phyloP scores from a whole-genome alignment of 768 basidiomycete genomes.

The Hericium coralloides region DNA sequence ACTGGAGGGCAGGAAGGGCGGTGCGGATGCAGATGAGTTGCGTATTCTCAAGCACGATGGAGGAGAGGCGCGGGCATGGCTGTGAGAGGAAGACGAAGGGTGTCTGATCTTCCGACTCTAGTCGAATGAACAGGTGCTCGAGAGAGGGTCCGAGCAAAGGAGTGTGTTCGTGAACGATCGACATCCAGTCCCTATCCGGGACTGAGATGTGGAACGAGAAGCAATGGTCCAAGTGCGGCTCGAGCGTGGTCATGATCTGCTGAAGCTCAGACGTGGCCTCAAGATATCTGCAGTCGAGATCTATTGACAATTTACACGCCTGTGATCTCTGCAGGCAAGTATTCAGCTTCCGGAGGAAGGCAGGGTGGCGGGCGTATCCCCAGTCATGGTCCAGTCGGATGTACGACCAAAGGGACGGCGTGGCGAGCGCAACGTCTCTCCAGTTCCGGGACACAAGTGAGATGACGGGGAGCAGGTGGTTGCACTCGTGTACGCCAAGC shows the following conservation, averaged over 20 bases:
- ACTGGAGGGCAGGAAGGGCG: slow-evolving; percentile 16
- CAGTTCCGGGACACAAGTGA: slow-evolving; percentile 22
- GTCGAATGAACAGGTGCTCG: slow-evolving; percentile 21
- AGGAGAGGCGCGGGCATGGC: slow-evolving; percentile 18
- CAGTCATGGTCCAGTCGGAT: slow-evolving; percentile 20
- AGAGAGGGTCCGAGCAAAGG: slow-evolving; percentile 18
- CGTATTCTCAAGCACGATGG: slow-evolving; percentile 21
- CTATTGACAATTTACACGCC: slow-evolving; percentile 20
- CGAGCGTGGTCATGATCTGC: slow-evolving; percentile 17
- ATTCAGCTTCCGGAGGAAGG: slow-evolving; percentile 19
- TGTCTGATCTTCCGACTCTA: slow-evolving; percentile 17
- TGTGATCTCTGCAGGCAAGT: slow-evolving; percentile 20
- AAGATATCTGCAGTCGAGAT: slow-evolving; percentile 20
- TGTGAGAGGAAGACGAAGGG: slow-evolving; percentile 18
- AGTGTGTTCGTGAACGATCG: slow-evolving; percentile 15
- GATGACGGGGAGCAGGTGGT: slow-evolving; percentile 14
- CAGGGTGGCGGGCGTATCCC: slow-evolving; percentile 16
- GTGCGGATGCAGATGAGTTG: slow-evolving; percentile 20
- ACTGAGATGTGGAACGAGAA: slow-evolving; percentile 22
- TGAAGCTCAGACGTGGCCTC: slow-evolving; percentile 16
- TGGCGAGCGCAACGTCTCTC: slow-evolving; percentile 18
- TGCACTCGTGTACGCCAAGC: slow-evolving; percentile 19
- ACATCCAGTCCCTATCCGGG: slow-evolving; percentile 21
- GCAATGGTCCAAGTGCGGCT: slow-evolving; percentile 22
- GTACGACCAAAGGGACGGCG: slow-evolving; percentile 22